phyloP scores from a whole-genome alignment of 306 rosid species.

The Sicyos baderoa region DNA sequence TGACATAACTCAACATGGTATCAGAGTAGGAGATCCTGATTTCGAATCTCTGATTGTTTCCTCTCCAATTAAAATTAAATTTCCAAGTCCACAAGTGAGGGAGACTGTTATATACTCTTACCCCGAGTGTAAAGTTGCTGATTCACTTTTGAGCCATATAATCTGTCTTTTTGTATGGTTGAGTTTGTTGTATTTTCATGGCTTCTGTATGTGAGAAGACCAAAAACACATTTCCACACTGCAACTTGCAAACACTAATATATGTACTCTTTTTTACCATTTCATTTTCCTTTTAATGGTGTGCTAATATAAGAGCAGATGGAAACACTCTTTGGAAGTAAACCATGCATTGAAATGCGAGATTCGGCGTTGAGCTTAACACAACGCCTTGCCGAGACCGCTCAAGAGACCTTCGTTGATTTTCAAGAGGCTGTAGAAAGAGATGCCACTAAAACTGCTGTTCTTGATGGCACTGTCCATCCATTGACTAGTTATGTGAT shows the following conservation, averaged over 20 bases:
- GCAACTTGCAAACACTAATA: not conserved
- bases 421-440: slow-evolving; percentile 98
- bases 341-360: slow-evolving; percentile 68
- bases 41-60: no score
- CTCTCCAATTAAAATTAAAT: no score
- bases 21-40: no score
- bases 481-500: slow-evolving; percentile 96
- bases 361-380: slow-evolving; percentile 69
- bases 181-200: not conserved
- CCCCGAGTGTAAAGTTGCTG: not conserved
- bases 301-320: slow-evolving; percentile 37
- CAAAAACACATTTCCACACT: not conserved
- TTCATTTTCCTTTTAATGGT: not conserved
- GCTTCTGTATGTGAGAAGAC: slow-evolving; percentile 8
- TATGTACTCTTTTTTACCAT: no score
- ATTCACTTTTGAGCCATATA: slow-evolving; percentile 2
- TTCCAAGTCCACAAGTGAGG: no score
- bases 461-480: slow-evolving; percentile 95
- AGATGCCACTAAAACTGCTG: slow-evolving; percentile 88
- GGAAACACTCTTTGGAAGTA: slow-evolving; percentile 55
- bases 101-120: no score
- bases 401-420: slow-evolving; percentile 88
- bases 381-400: slow-evolving; percentile 83
- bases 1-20: no score
- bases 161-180: not conserved